These are phyloP conservation scores for Didymella glomerata DNA, from an alignment of 2,329 filamentous ascomycete genomes.

Conservation along the genomic window DNA sequence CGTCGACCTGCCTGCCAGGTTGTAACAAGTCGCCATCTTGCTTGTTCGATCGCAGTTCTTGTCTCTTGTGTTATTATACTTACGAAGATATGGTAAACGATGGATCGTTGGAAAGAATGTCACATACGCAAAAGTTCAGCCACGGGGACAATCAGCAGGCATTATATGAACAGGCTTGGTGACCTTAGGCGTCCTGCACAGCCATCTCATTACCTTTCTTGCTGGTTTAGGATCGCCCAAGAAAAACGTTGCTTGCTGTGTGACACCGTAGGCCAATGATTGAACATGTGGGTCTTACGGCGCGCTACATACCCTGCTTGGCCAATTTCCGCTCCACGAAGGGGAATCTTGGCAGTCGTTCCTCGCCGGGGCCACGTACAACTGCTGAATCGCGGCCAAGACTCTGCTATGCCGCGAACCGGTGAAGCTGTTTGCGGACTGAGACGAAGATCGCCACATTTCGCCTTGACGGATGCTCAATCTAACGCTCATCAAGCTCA, in stretches of 20 bases:
- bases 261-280: neutral
- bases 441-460: neutral
- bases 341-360: neutral
- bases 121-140: neutral
- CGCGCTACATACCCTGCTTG: neutral
- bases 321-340: neutral
- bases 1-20: neutral
- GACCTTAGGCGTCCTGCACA: slow-evolving; percentile 8
- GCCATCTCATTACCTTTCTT: slow-evolving; percentile 3
- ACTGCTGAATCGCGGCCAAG: neutral
- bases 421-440: neutral
- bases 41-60: neutral
- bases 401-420: neutral
- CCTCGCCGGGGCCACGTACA: neutral
- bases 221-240: neutral
- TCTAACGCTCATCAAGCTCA: too few relatives aligned
- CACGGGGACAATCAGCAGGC: neutral
- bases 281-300: neutral
- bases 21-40: slow-evolving; percentile 6
- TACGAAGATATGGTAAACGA: neutral
- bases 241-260: neutral
- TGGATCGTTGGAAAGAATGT: neutral
- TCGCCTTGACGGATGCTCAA: too few relatives aligned
- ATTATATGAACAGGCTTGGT: slow-evolving; percentile 1
- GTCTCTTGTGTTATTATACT: neutral